Evolutionary conservation across 2,329 filamentous ascomycete species (phyloP).

Genomic region (Dryadomyces sulphureus): DNA sequence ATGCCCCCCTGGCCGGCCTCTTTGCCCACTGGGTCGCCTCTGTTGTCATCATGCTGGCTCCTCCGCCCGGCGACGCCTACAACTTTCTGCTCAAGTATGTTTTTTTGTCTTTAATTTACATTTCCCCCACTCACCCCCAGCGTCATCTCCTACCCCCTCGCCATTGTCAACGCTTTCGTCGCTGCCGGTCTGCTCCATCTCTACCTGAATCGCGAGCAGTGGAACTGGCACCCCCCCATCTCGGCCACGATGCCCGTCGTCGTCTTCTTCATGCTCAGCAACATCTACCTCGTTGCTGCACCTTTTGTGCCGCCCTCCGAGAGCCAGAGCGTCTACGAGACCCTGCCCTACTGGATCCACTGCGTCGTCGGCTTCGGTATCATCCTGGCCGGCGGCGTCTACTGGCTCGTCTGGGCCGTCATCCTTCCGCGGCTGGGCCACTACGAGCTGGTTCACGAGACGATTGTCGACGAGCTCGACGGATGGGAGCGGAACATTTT

Average conservation of each 20-base stretch:
- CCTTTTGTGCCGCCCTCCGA: conserved; percentile 39
- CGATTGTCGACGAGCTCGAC: conserved; percentile 38
- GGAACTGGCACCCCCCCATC: conserved; percentile 39
- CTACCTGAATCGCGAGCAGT: conserved; percentile 30
- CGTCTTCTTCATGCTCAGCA: conserved; percentile 44
- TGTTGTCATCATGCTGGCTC: conserved; percentile 50
- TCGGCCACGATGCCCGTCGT: conserved; percentile 37
- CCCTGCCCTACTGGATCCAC: conserved; percentile 42
- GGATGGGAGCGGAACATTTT: conserved; percentile 49
- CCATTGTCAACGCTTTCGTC: conserved; percentile 41
- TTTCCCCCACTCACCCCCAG: conserved; percentile 15
- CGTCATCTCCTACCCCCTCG: conserved; percentile 49
- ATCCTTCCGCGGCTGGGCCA: conserved; percentile 34
- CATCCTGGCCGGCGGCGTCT: conserved; percentile 34
- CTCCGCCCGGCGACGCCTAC: conserved; percentile 52
- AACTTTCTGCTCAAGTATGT: conserved; percentile 45
- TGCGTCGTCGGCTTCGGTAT: conserved; percentile 42
- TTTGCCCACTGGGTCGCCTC: conserved; percentile 51
- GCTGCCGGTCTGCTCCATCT: conserved; percentile 37
- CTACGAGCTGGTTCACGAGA: conserved; percentile 42
- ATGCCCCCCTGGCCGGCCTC: conserved; percentile 44
- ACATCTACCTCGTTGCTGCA: conserved; percentile 44
- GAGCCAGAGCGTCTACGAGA: conserved; percentile 37
- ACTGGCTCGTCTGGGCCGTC: conserved; percentile 41
- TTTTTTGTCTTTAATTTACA: background rate